Conservation (phyloP, 805 yeast species). For the Monosporozyma yasuniensis region DNA sequence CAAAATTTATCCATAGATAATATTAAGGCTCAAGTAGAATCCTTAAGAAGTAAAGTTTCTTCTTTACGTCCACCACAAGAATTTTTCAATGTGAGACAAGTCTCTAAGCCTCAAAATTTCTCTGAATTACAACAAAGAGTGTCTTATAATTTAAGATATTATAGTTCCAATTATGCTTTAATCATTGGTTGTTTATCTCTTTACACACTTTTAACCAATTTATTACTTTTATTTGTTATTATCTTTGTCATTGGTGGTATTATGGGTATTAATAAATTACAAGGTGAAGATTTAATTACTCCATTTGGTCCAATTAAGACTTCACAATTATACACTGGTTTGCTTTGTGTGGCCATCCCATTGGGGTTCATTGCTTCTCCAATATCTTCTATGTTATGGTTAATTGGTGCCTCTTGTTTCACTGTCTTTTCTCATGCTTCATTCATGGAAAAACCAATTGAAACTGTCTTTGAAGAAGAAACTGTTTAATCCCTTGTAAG, state of each 20-base stretch:
- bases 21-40: conserved; percentile 37
- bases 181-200: conserved; percentile 64
- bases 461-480: conserved; percentile 85
- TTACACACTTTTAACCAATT: conserved; percentile 82
- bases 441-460: conserved; percentile 89
- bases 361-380: conserved; percentile 85
- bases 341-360: conserved; percentile 68
- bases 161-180: conserved; percentile 74
- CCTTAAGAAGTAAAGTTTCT: conserved; percentile 56
- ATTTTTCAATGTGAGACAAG: conserved; percentile 81
- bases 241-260: conserved; percentile 65
- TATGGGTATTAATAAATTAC: conserved; percentile 65
- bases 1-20: conserved; percentile 26
- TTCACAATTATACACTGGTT: conserved; percentile 75
- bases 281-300: conserved; percentile 74
- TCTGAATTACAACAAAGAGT: conserved; percentile 86
- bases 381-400: conserved; percentile 82
- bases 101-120: conserved; percentile 85
- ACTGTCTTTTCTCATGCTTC: conserved; percentile 80
- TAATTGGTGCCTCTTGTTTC: conserved; percentile 75
- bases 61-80: conserved; percentile 85
- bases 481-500: conserved; percentile 15
- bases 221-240: conserved; percentile 75
- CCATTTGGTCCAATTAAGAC: conserved; percentile 66
- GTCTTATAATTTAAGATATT: conserved; percentile 76